A percentile compares a stretch with the other conserved stretches of the same genome.
These are phyloP conservation scores for Coemansia sp. DNA, from an alignment of 192 early-diverging fungal genomes.

Conservation along the genomic window DNA sequence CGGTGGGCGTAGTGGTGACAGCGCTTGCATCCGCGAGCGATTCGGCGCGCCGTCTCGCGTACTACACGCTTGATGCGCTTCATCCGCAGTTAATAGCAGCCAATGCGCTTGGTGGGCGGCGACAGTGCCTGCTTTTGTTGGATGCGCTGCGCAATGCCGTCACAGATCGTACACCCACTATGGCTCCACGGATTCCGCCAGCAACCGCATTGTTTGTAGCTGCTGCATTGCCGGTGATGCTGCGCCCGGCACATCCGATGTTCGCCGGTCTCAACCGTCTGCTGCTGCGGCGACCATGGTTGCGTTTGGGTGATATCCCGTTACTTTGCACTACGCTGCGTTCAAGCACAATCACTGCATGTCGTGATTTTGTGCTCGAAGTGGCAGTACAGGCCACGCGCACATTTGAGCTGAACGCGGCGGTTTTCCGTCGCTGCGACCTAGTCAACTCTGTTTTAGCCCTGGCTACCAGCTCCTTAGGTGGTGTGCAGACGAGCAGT, in stretches of 20 bases:
- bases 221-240: conserved; percentile 25
- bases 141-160: conserved; percentile 50
- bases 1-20: conserved; percentile 32
- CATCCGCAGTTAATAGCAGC: conserved; percentile 15
- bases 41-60: conserved; percentile 39
- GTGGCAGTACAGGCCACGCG: conserved; percentile 38
- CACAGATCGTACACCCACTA: conserved; percentile 2
- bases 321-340: conserved; percentile 24
- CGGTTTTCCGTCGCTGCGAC: conserved; percentile 17
- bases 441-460: conserved; percentile 27
- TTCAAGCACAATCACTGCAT: conserved; percentile 3
- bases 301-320: conserved; percentile 31
- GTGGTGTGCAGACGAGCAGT: conserved; percentile 37
- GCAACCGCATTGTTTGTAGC: conserved; percentile 38
- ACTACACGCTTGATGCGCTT: conserved; percentile 31
- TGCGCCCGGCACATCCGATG: conserved; percentile 47
- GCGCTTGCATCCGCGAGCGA: conserved; percentile 36
- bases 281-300: conserved; percentile 27
- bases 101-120: conserved; percentile 17
- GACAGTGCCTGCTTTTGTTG: conserved; percentile 32
- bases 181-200: conserved; percentile 37
- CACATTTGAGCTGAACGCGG: conserved; percentile 22
- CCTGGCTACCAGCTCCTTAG: conserved; percentile 31
- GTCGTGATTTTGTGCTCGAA: conserved; percentile 31
- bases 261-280: conserved; percentile 29